Evolutionary conservation across 768 basidiomycete species (phyloP).

Genomic region (Sarcodon aspratus): DNA sequence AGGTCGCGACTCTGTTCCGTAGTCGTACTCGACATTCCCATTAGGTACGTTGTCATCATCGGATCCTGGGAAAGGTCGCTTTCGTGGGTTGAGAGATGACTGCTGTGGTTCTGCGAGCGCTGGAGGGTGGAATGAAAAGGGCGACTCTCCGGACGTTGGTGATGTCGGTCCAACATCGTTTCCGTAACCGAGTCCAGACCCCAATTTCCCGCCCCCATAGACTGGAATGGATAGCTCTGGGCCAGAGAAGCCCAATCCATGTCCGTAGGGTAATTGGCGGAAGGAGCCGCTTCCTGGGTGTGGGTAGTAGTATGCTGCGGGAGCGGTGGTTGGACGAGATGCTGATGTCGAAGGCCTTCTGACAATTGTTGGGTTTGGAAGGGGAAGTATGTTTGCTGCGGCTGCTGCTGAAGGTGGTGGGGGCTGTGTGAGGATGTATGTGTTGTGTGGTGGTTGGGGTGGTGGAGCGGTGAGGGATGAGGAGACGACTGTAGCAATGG

Average conservation of each 20-base stretch:
- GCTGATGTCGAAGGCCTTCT: constrained; percentile 43
- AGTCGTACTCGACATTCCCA: constrained; percentile 39
- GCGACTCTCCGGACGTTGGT: constrained; percentile 37
- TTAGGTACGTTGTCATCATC: constrained; percentile 34
- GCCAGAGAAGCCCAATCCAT: constrained; percentile 8
- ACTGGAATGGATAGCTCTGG: constrained; percentile 27
- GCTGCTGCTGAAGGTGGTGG: constrained; percentile 11
- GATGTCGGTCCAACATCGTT: constrained; percentile 17
- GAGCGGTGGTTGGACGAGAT: constrained; percentile 61
- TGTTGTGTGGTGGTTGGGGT: constrained; percentile 12
- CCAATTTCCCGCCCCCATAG: constrained; percentile 19
- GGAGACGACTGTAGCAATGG: constrained; percentile 71
- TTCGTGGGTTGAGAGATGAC: constrained; percentile 34
- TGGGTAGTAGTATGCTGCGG: constrained; percentile 47
- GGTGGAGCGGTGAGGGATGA: constrained; percentile 34
- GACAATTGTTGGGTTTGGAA: constrained; percentile 33
- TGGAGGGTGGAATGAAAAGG: constrained; percentile 74
- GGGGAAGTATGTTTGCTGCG: constrained; percentile 40
- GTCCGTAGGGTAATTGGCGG: constrained; percentile 1
- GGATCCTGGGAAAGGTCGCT: constrained; percentile 51
- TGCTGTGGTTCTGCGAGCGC: constrained; percentile 24
- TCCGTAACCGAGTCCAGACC: constrained; percentile 19
- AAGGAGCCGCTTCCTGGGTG: constrained; percentile 3
- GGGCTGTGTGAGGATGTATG: constrained; percentile 27
- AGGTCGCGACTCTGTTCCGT: constrained; percentile 65